phyloP scores from a whole-genome alignment of 1,139 yeast species.

The Waltiozyma sp. region DNA sequence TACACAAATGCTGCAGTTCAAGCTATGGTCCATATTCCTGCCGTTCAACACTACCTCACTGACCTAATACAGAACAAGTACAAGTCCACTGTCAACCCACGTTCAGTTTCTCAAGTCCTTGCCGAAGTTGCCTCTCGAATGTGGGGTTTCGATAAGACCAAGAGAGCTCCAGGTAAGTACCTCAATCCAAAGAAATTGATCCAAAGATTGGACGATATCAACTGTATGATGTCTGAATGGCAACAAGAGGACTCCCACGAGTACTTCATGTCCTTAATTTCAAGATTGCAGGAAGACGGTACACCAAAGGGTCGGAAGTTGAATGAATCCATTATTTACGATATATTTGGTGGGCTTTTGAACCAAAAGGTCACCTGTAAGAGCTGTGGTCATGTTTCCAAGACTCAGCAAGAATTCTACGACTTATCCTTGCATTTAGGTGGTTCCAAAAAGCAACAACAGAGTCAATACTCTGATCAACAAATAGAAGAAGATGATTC shows the following conservation, averaged over 20 bases:
- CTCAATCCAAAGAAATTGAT: conserved; percentile 70
- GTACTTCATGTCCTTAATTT: conserved; percentile 83
- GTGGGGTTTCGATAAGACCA: conserved; percentile 36
- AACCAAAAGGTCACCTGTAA: conserved; percentile 79
- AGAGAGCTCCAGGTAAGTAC: conserved; percentile 26
- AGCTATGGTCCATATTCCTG: conserved; percentile 81
- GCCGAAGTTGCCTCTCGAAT: conserved; percentile 63
- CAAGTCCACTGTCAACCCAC: conserved; percentile 32
- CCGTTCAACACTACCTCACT: conserved; percentile 70
- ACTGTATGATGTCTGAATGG: conserved; percentile 95
- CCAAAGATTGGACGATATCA: conserved; percentile 67
- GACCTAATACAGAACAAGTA: conserved; percentile 49
- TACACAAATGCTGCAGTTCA: conserved; percentile 95
- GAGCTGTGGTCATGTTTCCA: conserved; percentile 70
- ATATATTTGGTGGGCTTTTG: conserved; percentile 85
- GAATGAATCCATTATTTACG: conserved; percentile 75
- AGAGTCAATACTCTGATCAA: neutral
- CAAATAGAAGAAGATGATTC: conserved; percentile 10
- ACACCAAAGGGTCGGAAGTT: conserved; percentile 82
- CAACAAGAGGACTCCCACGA: conserved; percentile 98
- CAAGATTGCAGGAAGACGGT: conserved; percentile 82
- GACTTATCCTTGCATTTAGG: conserved; percentile 68
- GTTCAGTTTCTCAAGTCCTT: conserved; percentile 59
- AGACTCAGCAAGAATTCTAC: conserved; percentile 87
- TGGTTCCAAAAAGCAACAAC: conserved; percentile 11